Conservation (phyloP, 768 basidiomycete species). For the Tulasnella sp. region DNA sequence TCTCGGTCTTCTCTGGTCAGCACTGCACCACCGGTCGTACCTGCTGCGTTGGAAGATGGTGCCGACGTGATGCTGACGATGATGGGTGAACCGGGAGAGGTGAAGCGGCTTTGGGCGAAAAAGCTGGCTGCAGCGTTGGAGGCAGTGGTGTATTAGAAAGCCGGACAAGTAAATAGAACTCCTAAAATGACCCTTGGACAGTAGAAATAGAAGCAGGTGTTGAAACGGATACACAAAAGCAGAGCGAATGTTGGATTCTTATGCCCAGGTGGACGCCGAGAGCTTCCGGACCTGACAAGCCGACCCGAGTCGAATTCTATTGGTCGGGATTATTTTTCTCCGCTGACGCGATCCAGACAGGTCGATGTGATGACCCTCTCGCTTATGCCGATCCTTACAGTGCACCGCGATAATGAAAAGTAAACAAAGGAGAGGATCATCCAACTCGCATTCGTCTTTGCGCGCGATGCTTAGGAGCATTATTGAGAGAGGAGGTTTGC, state of each 20-base stretch:
- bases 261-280: not conserved
- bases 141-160: not conserved
- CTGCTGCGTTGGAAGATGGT: slow-evolving; percentile 19
- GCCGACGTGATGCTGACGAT: slow-evolving; percentile 55
- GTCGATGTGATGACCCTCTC: not conserved
- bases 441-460: not conserved
- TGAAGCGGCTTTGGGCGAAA: slow-evolving; percentile 39
- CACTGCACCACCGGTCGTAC: slow-evolving; percentile 12
- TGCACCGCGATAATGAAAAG: not conserved
- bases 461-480: not conserved
- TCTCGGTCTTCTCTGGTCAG: slow-evolving; percentile 14
- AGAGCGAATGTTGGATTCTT: not conserved
- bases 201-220: not conserved
- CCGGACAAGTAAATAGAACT: not conserved
- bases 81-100: slow-evolving; percentile 86
- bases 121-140: slow-evolving; percentile 28
- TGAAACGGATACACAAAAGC: not conserved
- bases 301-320: not conserved
- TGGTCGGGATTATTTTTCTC: not conserved
- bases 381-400: not conserved
- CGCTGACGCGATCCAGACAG: not conserved
- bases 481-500: not conserved
- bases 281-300: not conserved
- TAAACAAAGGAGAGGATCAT: not conserved
- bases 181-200: not conserved